Evolutionary conservation across 1,139 yeast species (phyloP), one percentile per base, ranked within the genome.

Genomic region (Geotrichum reessii): DNA sequence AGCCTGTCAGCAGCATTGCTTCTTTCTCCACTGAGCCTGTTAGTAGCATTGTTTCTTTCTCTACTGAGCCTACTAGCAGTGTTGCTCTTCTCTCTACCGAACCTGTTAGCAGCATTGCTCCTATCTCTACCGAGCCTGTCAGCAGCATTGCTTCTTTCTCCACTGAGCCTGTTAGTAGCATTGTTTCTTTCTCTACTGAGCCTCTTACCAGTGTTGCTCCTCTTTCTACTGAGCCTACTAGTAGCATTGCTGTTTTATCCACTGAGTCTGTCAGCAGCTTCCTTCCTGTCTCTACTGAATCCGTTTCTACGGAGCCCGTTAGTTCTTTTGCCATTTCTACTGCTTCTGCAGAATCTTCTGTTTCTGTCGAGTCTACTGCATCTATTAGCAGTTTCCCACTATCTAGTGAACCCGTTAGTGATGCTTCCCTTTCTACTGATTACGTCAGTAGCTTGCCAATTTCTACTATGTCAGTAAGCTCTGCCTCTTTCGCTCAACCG

Each of bases 401-500:
- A 21, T 24, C 52, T 14, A 19, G 44, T 46, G 28, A 25, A 27
- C 22, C 53, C 5, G 25, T 50, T 19, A 37, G 42, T n/a, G 24
- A 48, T 17, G 12, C 47, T 19, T 12, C 37, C 3, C 6, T 31
- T 3, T 31, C 37, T 31, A 31, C 37, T 31, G 37, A 9, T 11
- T 8, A 12, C 3, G 37, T 9, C 12, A 31, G 37, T n/a, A 31
- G 37, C 14, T 31, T 31, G 6, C 12, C 53, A 3, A 17, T 14
- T 33, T 21, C 8, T 19, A 19, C 53, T 21, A 17, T 22, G n/a
- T 42, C 53, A 3, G 33, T 37, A 11, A 33, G 37, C 47, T 28
- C 47, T 22, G 47, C 49, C 33, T 37, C 53, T 31, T 49, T 46
- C 22, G 54, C 42, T 42, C n/a, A n/a, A n/a, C n/a, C n/a, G n/a